phyloP scores from a whole-genome alignment of 164 flowering plant species.

The Cinnamomum micranthum region DNA sequence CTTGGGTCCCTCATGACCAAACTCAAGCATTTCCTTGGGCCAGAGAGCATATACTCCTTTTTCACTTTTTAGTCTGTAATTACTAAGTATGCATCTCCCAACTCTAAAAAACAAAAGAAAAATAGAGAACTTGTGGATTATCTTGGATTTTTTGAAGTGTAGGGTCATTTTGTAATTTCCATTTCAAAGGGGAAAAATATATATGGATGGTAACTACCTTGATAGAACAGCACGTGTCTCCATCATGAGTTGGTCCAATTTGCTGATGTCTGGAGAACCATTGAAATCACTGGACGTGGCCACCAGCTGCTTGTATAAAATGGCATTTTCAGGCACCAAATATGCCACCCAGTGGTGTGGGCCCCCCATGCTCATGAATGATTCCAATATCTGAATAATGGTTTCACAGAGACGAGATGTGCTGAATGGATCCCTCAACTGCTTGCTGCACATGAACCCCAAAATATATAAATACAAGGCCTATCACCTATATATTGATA shows the following conservation, averaged over 20 bases:
- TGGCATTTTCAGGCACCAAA: slow-evolving; percentile 61
- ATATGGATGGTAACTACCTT: slow-evolving; percentile 39
- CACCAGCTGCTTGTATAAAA: slow-evolving; percentile 16
- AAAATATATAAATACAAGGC: not conserved
- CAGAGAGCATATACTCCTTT: too few relatives aligned
- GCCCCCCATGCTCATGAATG: slow-evolving; percentile 51
- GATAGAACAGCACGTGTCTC: slow-evolving; percentile 75
- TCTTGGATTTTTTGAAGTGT: too few relatives aligned
- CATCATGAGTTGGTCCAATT: slow-evolving; percentile 66
- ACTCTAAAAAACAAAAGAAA: too few relatives aligned
- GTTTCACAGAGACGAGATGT: slow-evolving; percentile 52
- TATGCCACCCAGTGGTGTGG: slow-evolving; percentile 67
- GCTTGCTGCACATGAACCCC: slow-evolving; percentile 55
- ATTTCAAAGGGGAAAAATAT: not conserved
- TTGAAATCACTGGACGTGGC: slow-evolving; percentile 21
- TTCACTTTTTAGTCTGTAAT: too few relatives aligned
- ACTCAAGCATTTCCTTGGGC: too few relatives aligned
- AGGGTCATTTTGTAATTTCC: not conserved
- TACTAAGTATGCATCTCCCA: too few relatives aligned
- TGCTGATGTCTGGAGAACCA: slow-evolving; percentile 29
- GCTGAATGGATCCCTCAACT: slow-evolving; percentile 63
- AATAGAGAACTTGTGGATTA: too few relatives aligned
- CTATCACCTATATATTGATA: not conserved
- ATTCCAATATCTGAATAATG: slow-evolving; percentile 55
- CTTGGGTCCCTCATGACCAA: too few relatives aligned